Conservation (phyloP, 805 yeast species). For the Suhomyces xylopsoci region DNA sequence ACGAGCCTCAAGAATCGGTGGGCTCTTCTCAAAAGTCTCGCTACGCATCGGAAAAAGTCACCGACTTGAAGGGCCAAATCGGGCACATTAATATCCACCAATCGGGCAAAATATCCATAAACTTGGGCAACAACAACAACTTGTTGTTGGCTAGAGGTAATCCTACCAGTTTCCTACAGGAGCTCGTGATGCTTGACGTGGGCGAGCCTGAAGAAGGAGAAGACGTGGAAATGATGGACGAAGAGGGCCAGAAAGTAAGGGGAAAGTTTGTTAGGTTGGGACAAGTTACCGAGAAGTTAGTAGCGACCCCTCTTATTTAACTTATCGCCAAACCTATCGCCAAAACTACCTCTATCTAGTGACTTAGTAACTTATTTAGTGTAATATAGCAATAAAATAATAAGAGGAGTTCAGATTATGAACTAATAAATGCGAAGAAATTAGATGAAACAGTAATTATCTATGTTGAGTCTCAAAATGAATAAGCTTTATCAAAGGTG, state of each 20-base stretch:
- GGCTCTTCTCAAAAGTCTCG: background rate
- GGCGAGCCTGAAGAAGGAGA: conserved; percentile 16
- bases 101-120: conserved; percentile 77
- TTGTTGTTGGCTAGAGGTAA: conserved; percentile 70
- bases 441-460: no score
- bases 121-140: conserved; percentile 65
- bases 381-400: background rate
- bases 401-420: no score
- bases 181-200: conserved; percentile 56
- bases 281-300: conserved; percentile 51
- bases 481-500: no score
- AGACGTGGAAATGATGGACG: conserved; percentile 28
- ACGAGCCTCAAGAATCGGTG: conserved; percentile 2
- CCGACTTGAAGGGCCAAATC: conserved; percentile 48
- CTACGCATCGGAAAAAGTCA: background rate
- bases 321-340: background rate
- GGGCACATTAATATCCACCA: conserved; percentile 76
- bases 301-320: conserved; percentile 49
- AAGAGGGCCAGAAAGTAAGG: conserved; percentile 15
- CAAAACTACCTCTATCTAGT: no score
- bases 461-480: no score
- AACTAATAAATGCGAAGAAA: no score
- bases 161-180: conserved; percentile 67
- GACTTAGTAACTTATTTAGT: background rate
- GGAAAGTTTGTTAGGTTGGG: conserved; percentile 49